A percentile compares a stretch with the other conserved stretches of the same genome.
These are phyloP conservation scores for Papiliotrema nemorosa DNA, from an alignment of 1,284 basidiomycete species.

Conservation along the genomic window DNA sequence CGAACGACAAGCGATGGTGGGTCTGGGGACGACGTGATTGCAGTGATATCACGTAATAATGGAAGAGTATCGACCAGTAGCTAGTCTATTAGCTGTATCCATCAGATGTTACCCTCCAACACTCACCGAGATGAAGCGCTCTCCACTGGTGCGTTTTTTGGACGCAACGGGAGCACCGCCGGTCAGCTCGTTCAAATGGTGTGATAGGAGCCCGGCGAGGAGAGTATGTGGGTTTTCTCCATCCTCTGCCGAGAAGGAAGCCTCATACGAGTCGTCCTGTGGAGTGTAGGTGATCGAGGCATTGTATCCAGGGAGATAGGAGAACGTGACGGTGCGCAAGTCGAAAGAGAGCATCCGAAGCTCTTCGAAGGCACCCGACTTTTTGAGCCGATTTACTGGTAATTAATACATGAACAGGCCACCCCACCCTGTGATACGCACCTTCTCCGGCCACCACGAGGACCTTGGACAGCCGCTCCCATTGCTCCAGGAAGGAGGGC, in stretches of 20 bases:
- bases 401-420: not conserved
- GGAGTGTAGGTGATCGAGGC: conserved; percentile 45
- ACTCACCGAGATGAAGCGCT: conserved; percentile 27
- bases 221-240: conserved; percentile 33
- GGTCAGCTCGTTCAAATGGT: conserved; percentile 38
- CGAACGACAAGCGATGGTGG: conserved; percentile 21
- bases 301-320: conserved; percentile 54
- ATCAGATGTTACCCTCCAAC: not conserved
- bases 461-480: conserved; percentile 86
- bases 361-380: conserved; percentile 64
- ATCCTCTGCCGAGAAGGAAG: conserved; percentile 20
- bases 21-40: conserved; percentile 8
- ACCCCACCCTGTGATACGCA: conserved; percentile 35
- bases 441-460: conserved; percentile 85
- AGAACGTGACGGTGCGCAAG: conserved; percentile 81
- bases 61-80: conserved; percentile 36
- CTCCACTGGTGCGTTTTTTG: conserved; percentile 16
- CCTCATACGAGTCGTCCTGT: conserved; percentile 40
- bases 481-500: conserved; percentile 80
- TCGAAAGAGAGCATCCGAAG: conserved; percentile 78
- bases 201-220: conserved; percentile 32
- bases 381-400: conserved; percentile 74
- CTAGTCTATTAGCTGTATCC: not conserved
- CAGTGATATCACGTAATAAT: conserved; percentile 24
- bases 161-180: not conserved